Evolutionary conservation across 306 rosid species (phyloP).

Genomic region (Cicer bijugum): DNA sequence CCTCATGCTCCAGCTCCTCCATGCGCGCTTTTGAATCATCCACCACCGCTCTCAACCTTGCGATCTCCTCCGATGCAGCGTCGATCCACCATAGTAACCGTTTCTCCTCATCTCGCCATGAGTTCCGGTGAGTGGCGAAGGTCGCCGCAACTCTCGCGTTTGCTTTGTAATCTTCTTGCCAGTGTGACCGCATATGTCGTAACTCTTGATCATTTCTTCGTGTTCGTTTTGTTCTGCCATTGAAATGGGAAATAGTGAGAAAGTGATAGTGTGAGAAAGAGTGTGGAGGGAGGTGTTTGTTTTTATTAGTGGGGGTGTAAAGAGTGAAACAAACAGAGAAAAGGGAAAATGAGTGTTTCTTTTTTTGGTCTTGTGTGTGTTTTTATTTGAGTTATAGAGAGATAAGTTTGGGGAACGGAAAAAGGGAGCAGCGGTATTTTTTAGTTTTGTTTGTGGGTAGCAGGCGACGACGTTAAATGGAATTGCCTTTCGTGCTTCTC

Average conservation of each 20-base stretch:
- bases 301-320: neutral
- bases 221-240: slow-evolving; percentile 40
- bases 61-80: slow-evolving; percentile 61
- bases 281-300: too few species aligned
- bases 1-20: slow-evolving; percentile 60
- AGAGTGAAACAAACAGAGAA: neutral
- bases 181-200: slow-evolving; percentile 60
- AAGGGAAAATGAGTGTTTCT: neutral
- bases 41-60: slow-evolving; percentile 49
- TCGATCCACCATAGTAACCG: slow-evolving; percentile 72
- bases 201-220: slow-evolving; percentile 50
- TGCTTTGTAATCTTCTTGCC: slow-evolving; percentile 83
- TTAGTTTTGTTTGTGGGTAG: slow-evolving; percentile 35
- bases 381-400: neutral
- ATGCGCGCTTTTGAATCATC: slow-evolving; percentile 51
- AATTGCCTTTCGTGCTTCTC: too few species aligned
- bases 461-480: neutral
- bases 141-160: slow-evolving; percentile 84
- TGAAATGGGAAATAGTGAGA: neutral
- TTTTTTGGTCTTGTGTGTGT: neutral
- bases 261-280: neutral
- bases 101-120: slow-evolving; percentile 75
- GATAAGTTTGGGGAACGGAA: neutral
- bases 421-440: slow-evolving; percentile 28
- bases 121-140: slow-evolving; percentile 80